A percentile compares a stretch with the other conserved stretches of the same genome.
These are phyloP conservation scores for Emmonsiellopsis sp. DNA, from an alignment of 2,329 filamentous ascomycete species.

Conservation along the genomic window DNA sequence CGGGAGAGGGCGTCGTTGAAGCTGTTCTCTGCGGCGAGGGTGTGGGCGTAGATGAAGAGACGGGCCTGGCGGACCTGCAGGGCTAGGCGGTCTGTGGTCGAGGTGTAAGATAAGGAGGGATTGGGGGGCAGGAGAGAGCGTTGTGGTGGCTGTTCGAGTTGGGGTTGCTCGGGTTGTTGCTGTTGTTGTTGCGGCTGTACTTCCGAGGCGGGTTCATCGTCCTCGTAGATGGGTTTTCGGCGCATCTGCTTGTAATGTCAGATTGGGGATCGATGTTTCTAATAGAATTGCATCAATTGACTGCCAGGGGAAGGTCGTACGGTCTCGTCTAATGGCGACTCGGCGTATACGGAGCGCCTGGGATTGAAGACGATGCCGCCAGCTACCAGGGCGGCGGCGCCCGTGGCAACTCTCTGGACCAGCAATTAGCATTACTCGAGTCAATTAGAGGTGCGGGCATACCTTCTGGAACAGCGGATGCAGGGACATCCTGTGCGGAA, in stretches of 20 bases:
- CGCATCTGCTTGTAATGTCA: conserved; percentile 7
- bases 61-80: conserved; percentile 71
- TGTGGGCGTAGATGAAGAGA: conserved; percentile 69
- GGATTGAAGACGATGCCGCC: conserved; percentile 32
- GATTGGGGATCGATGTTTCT: background rate
- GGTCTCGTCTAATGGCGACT: conserved; percentile 27
- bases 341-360: conserved; percentile 33
- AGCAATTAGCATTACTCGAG: conserved; percentile 8
- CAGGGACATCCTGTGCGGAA: conserved; percentile 28
- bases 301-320: conserved; percentile 18
- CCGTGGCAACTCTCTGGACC: conserved; percentile 30
- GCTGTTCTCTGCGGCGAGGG: conserved; percentile 65
- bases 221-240: conserved; percentile 15
- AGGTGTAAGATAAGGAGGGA: conserved; percentile 35
- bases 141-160: background rate
- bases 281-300: background rate
- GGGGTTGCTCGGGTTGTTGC: background rate
- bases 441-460: conserved; percentile 9
- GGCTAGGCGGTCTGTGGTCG: conserved; percentile 83
- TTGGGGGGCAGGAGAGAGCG: conserved; percentile 5
- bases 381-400: conserved; percentile 32
- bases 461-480: conserved; percentile 35
- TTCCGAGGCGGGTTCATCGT: conserved; percentile 4
- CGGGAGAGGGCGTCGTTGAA: conserved; percentile 75
- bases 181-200: background rate